Evolutionary conservation across 2,329 filamentous ascomycete genomes (phyloP).

Genomic region (Pseudogymnoascus sp.): DNA sequence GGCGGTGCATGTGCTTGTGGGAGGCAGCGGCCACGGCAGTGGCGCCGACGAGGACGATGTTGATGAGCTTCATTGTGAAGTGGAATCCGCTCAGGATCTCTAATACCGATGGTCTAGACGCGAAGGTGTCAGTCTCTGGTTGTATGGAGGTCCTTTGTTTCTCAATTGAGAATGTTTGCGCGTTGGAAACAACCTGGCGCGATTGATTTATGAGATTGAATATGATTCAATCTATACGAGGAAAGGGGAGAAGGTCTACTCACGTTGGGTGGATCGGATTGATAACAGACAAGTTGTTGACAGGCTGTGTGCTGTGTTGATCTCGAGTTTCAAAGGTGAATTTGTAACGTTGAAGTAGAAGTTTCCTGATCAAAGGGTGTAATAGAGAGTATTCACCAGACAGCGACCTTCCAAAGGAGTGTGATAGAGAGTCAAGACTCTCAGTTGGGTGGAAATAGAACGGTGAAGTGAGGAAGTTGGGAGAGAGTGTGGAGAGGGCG

Average conservation of each 20-base stretch:
- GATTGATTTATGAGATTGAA: background rate
- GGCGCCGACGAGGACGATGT: conserved; percentile 23
- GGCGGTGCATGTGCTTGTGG: conserved; percentile 47
- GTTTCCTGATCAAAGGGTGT: conserved; percentile 8
- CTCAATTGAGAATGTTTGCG: background rate
- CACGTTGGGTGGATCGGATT: background rate
- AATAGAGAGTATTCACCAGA: conserved; percentile 5
- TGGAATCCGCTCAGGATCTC: conserved; percentile 11
- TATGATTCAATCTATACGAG: background rate
- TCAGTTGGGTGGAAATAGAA: conserved; percentile 16
- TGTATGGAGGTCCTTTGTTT: background rate
- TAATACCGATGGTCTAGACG: conserved; percentile 11
- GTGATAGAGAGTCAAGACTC: conserved; percentile 28
- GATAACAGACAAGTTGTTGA: background rate
- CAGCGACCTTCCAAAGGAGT: conserved; percentile 29
- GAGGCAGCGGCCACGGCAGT: conserved; percentile 48
- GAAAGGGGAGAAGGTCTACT: background rate
- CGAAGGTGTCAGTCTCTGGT: conserved; percentile 12
- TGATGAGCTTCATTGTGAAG: conserved; percentile 27
- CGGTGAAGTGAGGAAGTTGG: conserved; percentile 1
- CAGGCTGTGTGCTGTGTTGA: background rate
- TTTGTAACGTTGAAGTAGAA: conserved; percentile 3
- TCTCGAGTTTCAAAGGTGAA: background rate
- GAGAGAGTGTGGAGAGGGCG: background rate
- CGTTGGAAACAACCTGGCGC: background rate